Evolutionary conservation across 2,329 filamentous ascomycete genomes (phyloP), one percentile per base, ranked within the genome.

Genomic region (Beauveria varroae): DNA sequence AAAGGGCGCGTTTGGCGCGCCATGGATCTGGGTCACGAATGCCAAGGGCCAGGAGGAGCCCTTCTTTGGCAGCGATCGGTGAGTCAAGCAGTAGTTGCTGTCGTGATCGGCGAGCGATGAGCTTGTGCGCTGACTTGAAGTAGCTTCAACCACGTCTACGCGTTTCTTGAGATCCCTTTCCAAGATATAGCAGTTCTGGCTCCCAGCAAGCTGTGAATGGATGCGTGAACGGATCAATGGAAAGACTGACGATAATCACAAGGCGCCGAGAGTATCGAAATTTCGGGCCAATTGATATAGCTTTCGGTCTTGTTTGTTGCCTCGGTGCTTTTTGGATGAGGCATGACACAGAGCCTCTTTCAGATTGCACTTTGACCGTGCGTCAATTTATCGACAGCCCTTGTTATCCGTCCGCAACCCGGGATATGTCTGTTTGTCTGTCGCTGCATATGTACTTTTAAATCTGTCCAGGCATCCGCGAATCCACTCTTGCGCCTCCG

Each of bases 31-130:
- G 81, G 89, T 86, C 3, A 79, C 77, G 20, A 84, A 88, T 66
- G 71, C 69, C 1, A 71, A 80, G 64, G 87, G 86, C 0, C 72
- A 79, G 61, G 79, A 79, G 54, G 86, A 89, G 74, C 83, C 86
- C 0, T 91, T 92, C 70, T 93, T 93, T 73, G 89, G 89, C 3
- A 91, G 88, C 73, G 89, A 93, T 74, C 77, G 85, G 83, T 75
- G 61, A 80, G 70, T 63, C 73, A 73, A 55, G 7, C 24, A 26
- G 56, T 44, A 16, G 18, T 4, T 30, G 20, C 43, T 20, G 57
- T 37, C 9, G 16, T 24, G 59, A 20, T 20, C 6, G 18, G 7
- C 18, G 12, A 18, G 10, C 6, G 51, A 18, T 12, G n/a, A 14
- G 12, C 16, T 9, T 24, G 9, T 37, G 24, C 8, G 37, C 62